Percentiles rank a stretch among this genome's conserved stretches.
Conservation (phyloP, 371 early-diverging fungal genomes). For the Mucor sp. region DNA sequence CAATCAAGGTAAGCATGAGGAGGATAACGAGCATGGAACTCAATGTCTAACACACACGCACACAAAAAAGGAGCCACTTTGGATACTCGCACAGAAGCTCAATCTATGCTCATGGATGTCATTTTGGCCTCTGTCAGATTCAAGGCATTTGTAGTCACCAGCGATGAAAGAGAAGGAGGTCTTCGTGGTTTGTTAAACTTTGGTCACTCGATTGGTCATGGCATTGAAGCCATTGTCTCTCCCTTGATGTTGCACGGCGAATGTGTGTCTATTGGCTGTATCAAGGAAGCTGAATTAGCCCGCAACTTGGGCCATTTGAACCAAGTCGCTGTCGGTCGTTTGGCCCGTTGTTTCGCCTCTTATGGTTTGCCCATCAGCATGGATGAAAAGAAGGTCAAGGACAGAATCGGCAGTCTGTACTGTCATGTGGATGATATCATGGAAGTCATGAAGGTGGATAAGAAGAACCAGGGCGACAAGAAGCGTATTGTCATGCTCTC, state of each 20-base stretch:
- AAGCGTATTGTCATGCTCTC: constrained; percentile 92
- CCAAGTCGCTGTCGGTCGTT: constrained; percentile 89
- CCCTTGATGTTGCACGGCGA: constrained; percentile 96
- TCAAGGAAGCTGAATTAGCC: constrained; percentile 93
- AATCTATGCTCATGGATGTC: constrained; percentile 75
- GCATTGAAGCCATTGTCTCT: constrained; percentile 91
- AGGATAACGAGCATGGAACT: no score
- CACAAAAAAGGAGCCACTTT: constrained; percentile 55
- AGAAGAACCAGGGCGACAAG: constrained; percentile 92
- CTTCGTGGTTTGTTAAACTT: constrained; percentile 95
- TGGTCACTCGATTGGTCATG: constrained; percentile 97
- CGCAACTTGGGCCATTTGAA: constrained; percentile 85
- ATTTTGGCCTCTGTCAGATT: constrained; percentile 88
- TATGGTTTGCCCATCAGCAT: constrained; percentile 89
- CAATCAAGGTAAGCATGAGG: constrained; percentile 58
- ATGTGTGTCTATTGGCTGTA: constrained; percentile 94
- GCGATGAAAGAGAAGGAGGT: constrained; percentile 95
- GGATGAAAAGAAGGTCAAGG: constrained; percentile 76
- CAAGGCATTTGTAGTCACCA: constrained; percentile 94
- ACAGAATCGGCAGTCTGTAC: constrained; percentile 65
- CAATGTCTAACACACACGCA: background rate
- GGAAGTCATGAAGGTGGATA: constrained; percentile 93
- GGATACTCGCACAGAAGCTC: constrained; percentile 65
- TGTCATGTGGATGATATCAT: constrained; percentile 81
- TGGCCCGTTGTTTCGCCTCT: constrained; percentile 82